Conservation (phyloP, 2,329 filamentous ascomycete genomes). For the Colletotrichum gloeosporioides region DNA sequence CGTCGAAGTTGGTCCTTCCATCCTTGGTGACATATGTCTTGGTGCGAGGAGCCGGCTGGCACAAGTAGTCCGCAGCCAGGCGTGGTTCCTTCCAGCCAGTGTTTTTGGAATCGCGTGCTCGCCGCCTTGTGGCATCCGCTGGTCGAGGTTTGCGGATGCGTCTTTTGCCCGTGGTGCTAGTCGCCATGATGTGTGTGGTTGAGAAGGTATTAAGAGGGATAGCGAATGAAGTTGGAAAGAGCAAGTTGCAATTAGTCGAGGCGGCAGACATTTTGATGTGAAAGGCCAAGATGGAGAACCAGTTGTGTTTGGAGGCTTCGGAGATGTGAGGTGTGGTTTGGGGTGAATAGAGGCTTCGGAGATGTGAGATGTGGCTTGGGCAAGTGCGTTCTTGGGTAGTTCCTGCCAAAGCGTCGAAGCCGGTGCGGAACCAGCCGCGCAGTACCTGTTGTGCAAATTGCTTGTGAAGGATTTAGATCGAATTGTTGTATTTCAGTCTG, state of each 20-base stretch:
- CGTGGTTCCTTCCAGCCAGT: conserved; percentile 12
- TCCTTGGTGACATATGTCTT: conserved; percentile 4
- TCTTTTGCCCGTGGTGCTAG: neutral
- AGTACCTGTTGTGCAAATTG: neutral
- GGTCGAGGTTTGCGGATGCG: neutral
- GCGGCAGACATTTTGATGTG: neutral
- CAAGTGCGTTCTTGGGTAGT: neutral
- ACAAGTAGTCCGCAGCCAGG: conserved; percentile 4
- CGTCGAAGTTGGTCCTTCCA: conserved; percentile 1
- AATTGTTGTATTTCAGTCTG: neutral
- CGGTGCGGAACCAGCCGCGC: neutral
- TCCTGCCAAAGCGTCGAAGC: neutral
- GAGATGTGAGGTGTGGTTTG: neutral
- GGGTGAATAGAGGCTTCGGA: neutral
- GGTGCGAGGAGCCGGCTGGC: neutral
- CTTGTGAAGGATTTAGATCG: neutral
- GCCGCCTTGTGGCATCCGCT: neutral
- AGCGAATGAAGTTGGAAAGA: neutral
- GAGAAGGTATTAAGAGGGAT: neutral
- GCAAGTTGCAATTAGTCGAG: neutral
- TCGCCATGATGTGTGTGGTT: neutral
- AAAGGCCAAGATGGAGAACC: neutral
- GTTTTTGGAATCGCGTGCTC: neutral
- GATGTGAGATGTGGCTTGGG: neutral
- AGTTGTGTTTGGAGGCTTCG: neutral